Evolutionary conservation across 768 basidiomycete species (phyloP), one percentile per base, ranked within the genome.

Genomic region (Phallus indusiatus): DNA sequence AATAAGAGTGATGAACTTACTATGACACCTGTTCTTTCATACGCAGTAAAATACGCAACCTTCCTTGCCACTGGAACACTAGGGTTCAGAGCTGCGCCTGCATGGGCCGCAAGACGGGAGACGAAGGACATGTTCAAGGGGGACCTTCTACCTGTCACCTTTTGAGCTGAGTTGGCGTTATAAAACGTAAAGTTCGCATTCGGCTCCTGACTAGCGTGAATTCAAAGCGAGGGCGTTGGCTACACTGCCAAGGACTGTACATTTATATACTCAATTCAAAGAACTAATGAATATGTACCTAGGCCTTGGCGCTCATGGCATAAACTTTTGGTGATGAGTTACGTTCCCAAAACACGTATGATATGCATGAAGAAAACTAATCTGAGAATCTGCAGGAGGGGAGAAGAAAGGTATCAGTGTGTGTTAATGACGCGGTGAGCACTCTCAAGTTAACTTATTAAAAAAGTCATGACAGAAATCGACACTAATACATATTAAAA

Each of bases 1-100:
- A 42, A 14, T 42, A 10, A 8, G 8, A 17, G 12, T 54, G 14
- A 6, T 9, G 14, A 20, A 42, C 57, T 59, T 48, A 59, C 57
- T 10, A 48, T 48, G 17, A 52, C 57, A 9, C 57, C 57, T 51
- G 22, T 59, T 36, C 57, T 51, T 42, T 59, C 57, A 42, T 59
- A 59, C n/a, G 57, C 49, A 17, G 57, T 59, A 36, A 59, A 59
- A 24, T 24, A 48, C 11, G 50, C 47, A n/a, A 59, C 49, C 28
- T 51, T 42, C 18, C 49, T 16, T 58, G 57, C 7, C 11, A 42
- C 24, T 10, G 34, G n/a, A 20, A 52, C 18, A 53, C 49, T 59
- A 24, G 57, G 57, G 50, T 52, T 51, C 18, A 34, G 11, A n/a
- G 57, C 18, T 51, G 33, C 33, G 12, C 12, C 2, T 22, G 4